Evolutionary conservation across 78 protist species (phyloP), one percentile per base, ranked within the genome.

Genomic region (Tieghemostelium lacteum): DNA sequence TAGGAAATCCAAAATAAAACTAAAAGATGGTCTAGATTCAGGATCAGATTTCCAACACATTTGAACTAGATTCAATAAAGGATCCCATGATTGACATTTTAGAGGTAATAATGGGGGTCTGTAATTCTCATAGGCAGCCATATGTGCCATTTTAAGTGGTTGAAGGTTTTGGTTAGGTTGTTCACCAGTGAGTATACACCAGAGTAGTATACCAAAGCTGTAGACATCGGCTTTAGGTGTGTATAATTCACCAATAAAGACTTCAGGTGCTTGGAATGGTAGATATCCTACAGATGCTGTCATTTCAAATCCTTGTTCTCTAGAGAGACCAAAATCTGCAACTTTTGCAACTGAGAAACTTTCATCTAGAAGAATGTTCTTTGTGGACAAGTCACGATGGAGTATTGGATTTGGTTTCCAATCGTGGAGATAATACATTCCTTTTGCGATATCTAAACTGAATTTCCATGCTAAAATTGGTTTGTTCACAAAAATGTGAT

Each of bases 351-450:
- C 22, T 2, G 91, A 54, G 28, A 65, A 86, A 37, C 73, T 63
- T 31, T 74, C 94, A 66, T 78, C 94, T 28, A 93, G 57, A 1
- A 93, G 37, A 3, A 93, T 77, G 55, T 93, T 93, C 58, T 93
- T 88, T 31, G 96, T 86, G 19, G 86, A 80, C 20, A 93, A 66
- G 76, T 93, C 96, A 26, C 96, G 49, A 33, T 93, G 92, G 5
- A 93, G 76, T 10, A 93, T 87, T 20, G 91, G 91, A 42, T 83
- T 83, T 73, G 91, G 91, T 70, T 75, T 88, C 88, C 78, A 67
- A 42, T 87, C 94, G 85, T 93, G 96, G 19, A 93, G 70, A 31
- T 78, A 86, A 73, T 57, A 83, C 93, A 93, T 75, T 14, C 93
- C 96, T 31, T 61, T 64, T 37, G 86, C 83, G 17, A 93, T 50